Evolutionary conservation across 2,329 filamentous ascomycete species (phyloP).

Genomic region (Neonectria ditissima): DNA sequence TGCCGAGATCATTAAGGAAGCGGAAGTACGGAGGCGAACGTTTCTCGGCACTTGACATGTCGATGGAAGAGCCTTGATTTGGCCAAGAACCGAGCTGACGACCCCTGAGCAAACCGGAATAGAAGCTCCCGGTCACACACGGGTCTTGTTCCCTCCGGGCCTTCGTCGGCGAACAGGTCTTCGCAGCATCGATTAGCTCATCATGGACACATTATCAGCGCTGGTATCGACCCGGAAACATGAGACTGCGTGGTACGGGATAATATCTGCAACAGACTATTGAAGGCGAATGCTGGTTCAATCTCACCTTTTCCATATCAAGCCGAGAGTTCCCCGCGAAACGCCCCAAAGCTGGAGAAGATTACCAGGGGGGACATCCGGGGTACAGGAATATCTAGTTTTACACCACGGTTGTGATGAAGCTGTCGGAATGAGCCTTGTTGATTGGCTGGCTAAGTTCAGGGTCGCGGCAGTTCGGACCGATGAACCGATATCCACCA

Average conservation of each 20-base stretch:
- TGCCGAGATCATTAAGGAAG: slow-evolving; percentile 85
- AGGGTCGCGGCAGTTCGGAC: slow-evolving; percentile 35
- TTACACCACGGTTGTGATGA: slow-evolving; percentile 13
- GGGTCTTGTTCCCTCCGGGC: background rate
- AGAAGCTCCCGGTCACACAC: background rate
- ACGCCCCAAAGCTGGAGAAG: slow-evolving; percentile 4
- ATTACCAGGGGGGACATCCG: slow-evolving; percentile 30
- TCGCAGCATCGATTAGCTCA: background rate
- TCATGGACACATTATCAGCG: background rate
- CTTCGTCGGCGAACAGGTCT: background rate
- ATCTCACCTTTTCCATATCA: background rate
- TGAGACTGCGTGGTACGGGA: background rate
- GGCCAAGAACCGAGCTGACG: background rate
- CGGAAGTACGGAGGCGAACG: slow-evolving; percentile 76
- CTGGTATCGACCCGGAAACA: background rate
- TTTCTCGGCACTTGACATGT: slow-evolving; percentile 64
- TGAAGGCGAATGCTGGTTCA: background rate
- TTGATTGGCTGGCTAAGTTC: slow-evolving; percentile 34
- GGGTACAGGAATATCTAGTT: slow-evolving; percentile 25
- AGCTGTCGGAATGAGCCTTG: slow-evolving; percentile 16
- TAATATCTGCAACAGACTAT: background rate
- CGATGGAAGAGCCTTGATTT: background rate
- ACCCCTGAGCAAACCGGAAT: background rate
- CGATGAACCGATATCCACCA: slow-evolving; percentile 30
- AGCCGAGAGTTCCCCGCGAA: slow-evolving; percentile 22